Evolutionary conservation across 495 filamentous ascomycete genomes (phyloP).

Genomic region (Penicillium psychrofluorescens): DNA sequence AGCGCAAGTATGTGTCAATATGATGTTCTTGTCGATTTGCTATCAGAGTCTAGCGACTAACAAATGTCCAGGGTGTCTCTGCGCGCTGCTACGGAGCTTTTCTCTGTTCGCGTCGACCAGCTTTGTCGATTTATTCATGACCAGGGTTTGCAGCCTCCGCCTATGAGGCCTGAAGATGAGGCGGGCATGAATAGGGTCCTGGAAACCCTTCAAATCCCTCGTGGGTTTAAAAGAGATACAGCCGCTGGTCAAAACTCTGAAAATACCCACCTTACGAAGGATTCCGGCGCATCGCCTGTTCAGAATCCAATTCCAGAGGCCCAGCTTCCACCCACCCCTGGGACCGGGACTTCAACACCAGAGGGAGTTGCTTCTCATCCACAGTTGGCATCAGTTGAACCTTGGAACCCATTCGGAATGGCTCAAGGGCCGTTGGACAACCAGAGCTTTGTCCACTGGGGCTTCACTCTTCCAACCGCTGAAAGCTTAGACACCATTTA

Average conservation of each 20-base stretch:
- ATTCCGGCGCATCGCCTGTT: conserved; percentile 7
- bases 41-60: conserved; percentile 2
- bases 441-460: conserved; percentile 28
- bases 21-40: too few relatives aligned
- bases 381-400: conserved; percentile 8
- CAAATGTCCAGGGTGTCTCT: conserved; percentile 33
- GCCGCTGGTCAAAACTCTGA: background rate
- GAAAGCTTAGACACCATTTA: conserved; percentile 36
- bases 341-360: conserved; percentile 4
- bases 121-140: conserved; percentile 40
- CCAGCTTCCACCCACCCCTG: conserved; percentile 3
- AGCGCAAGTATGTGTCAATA: conserved; percentile 33
- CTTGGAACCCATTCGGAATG: conserved; percentile 18
- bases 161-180: conserved; percentile 40
- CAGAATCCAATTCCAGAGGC: conserved; percentile 12
- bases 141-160: conserved; percentile 31
- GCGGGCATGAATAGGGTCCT: conserved; percentile 36
- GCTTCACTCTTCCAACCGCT: conserved; percentile 36
- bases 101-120: conserved; percentile 40
- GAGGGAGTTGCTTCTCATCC: conserved; percentile 10
- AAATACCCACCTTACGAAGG: background rate
- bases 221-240: conserved; percentile 13
- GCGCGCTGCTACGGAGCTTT: conserved; percentile 40
- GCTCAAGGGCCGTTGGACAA: conserved; percentile 12
- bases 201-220: conserved; percentile 38